Conservation (phyloP, 164 flowering plant species). For the Paratinospora sagittata region DNA sequence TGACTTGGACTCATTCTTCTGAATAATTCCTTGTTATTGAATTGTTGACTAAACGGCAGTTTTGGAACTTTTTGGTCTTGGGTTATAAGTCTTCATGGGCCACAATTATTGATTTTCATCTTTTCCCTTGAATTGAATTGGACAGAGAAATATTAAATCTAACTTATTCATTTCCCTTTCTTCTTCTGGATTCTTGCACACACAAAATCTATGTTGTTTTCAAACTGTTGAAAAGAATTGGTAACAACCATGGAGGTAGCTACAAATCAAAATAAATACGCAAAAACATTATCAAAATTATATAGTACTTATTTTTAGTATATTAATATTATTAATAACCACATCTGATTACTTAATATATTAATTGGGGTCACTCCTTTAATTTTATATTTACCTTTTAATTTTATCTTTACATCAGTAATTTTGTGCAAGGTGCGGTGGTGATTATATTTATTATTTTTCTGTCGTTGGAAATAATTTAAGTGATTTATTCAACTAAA, state of each 20-base stretch:
- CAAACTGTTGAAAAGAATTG: neutral
- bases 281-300: neutral
- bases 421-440: too few relatives aligned
- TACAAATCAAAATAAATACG: neutral
- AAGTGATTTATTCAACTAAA: too few relatives aligned
- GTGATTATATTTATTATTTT: too few relatives aligned
- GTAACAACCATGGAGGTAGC: neutral
- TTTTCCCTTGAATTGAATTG: neutral
- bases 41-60: neutral
- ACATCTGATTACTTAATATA: too few relatives aligned
- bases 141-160: neutral
- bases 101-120: constrained; percentile 1
- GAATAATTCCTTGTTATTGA: neutral
- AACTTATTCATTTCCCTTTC: neutral
- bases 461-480: too few relatives aligned
- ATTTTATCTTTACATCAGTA: too few relatives aligned
- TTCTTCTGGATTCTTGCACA: neutral
- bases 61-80: neutral
- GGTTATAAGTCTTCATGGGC: constrained; percentile 1
- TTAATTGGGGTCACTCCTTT: too few relatives aligned
- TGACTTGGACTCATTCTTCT: neutral
- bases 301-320: neutral
- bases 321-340: neutral
- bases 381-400: too few relatives aligned
- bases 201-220: neutral